Evolutionary conservation across 2,329 filamentous ascomycete genomes (phyloP).

Genomic region (Claviceps purpurea): DNA sequence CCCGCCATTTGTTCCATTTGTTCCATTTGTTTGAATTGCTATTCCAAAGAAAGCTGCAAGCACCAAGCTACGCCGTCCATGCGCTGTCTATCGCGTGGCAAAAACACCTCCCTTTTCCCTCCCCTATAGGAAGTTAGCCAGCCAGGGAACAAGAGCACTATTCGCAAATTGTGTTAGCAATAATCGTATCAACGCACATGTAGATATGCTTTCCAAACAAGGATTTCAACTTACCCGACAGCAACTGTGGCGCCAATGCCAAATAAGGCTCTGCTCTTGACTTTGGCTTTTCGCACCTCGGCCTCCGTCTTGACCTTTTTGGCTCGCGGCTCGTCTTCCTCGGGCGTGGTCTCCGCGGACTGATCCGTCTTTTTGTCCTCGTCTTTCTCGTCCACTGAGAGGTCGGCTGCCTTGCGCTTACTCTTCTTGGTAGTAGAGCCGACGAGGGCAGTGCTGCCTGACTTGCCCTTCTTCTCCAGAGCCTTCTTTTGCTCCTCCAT

Average conservation of each 20-base stretch:
- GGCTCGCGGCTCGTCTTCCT: constrained; percentile 32
- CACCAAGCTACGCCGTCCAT: not conserved
- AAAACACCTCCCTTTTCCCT: no score
- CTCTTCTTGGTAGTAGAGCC: constrained; percentile 32
- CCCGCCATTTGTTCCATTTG: not conserved
- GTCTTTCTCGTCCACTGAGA: constrained; percentile 51
- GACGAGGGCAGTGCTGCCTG: constrained; percentile 19
- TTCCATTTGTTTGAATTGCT: not conserved
- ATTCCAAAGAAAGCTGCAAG: constrained; percentile 1
- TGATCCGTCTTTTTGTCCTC: constrained; percentile 24
- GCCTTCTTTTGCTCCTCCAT: constrained; percentile 26
- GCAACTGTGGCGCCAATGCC: constrained; percentile 79
- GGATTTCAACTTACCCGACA: constrained; percentile 59
- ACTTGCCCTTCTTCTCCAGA: constrained; percentile 24
- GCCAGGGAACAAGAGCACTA: constrained; percentile 36
- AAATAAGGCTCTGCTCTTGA: constrained; percentile 72
- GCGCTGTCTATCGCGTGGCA: not conserved
- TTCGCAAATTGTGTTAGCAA: constrained; percentile 6
- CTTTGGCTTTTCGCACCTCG: constrained; percentile 71
- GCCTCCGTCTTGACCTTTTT: constrained; percentile 77
- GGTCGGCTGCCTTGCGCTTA: constrained; percentile 65
- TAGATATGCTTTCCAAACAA: not conserved
- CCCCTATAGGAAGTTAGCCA: constrained; percentile 35
- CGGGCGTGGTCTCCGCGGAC: constrained; percentile 15
- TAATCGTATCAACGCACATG: no score